A percentile compares a stretch with the other conserved stretches of the same genome.
These are phyloP conservation scores for Brassica rapa DNA, from an alignment of 345 rosid genomes.

Conservation along the genomic window DNA sequence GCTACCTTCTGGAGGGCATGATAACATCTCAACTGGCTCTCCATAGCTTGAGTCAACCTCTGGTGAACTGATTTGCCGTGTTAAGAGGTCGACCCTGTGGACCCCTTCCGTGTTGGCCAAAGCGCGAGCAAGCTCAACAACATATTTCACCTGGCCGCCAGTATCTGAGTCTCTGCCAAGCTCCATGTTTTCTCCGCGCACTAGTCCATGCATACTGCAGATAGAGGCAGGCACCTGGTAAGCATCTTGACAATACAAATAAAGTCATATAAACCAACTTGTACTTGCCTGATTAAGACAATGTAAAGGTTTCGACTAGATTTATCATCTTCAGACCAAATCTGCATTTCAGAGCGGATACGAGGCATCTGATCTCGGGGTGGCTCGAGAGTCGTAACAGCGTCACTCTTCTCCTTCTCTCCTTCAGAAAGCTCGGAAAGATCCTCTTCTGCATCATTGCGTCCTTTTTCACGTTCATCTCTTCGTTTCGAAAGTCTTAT, in stretches of 20 bases:
- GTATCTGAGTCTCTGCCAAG: conserved; percentile 99
- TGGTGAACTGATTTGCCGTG: conserved; percentile 80
- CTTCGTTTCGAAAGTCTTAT: conserved; percentile 61
- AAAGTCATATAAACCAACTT: conserved; percentile 7
- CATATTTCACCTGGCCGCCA: conserved; percentile 98
- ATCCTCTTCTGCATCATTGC: conserved; percentile 71
- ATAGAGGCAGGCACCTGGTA: neutral
- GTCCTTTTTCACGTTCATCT: conserved; percentile 72
- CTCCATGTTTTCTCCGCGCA: conserved; percentile 98
- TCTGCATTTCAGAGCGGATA: conserved; percentile 65
- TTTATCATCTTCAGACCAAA: conserved; percentile 73
- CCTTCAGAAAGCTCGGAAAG: conserved; percentile 88
- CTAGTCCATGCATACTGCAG: conserved; percentile 90
- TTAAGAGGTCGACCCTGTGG: conserved; percentile 91
- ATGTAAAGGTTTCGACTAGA: conserved; percentile 61
- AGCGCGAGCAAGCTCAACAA: conserved; percentile 94
- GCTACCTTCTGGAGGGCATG: conserved; percentile 61
- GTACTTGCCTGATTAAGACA: conserved; percentile 67
- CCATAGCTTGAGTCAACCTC: conserved; percentile 99
- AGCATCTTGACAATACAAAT: conserved; percentile 15
- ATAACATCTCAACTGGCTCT: conserved; percentile 86
- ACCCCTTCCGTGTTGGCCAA: conserved; percentile 95
- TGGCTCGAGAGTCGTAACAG: conserved; percentile 42
- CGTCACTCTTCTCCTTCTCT: conserved; percentile 66
- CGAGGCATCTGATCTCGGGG: conserved; percentile 41